Evolutionary conservation across 306 rosid species (phyloP).

Genomic region (Cyclanthera cordifolia): DNA sequence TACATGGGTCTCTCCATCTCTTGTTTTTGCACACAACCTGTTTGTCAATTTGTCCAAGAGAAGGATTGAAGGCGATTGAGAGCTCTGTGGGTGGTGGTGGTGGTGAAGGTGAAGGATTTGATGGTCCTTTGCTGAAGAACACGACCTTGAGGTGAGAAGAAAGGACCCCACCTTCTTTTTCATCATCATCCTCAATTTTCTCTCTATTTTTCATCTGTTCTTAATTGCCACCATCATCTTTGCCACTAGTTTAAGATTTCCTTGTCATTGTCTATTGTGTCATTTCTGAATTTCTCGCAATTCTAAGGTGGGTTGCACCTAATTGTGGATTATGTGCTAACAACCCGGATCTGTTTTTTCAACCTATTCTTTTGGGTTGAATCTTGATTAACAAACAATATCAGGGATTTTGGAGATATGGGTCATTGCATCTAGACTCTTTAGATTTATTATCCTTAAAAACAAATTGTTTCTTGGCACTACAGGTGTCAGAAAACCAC

Average conservation of each 20-base stretch:
- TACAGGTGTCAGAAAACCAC: slow-evolving; percentile 41
- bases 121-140: slow-evolving; percentile 27
- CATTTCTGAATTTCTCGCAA: slow-evolving; percentile 3
- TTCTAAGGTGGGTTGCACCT: slow-evolving; percentile 28
- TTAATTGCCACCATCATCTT: slow-evolving; percentile 6
- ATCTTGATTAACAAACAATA: slow-evolving; percentile 11
- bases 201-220: slow-evolving; percentile 4
- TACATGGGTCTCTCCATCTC: slow-evolving; percentile 13
- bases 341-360: slow-evolving; percentile 31
- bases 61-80: slow-evolving; percentile 16
- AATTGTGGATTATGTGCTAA: slow-evolving; percentile 24
- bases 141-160: slow-evolving; percentile 26
- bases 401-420: slow-evolving; percentile 32
- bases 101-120: slow-evolving; percentile 30
- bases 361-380: slow-evolving; percentile 14
- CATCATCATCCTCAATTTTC: slow-evolving; percentile 17
- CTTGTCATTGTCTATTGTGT: slow-evolving; percentile 21
- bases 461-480: slow-evolving; percentile 17
- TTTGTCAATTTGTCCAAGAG: slow-evolving; percentile 26
- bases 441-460: not conserved
- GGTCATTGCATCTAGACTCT: slow-evolving; percentile 44
- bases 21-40: slow-evolving; percentile 22
- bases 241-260: slow-evolving; percentile 15
- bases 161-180: slow-evolving; percentile 22
- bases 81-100: slow-evolving; percentile 25